Base-by-base conservation (phyloP, 768 basidiomycete species). In the Trametes cubensis region DNA sequence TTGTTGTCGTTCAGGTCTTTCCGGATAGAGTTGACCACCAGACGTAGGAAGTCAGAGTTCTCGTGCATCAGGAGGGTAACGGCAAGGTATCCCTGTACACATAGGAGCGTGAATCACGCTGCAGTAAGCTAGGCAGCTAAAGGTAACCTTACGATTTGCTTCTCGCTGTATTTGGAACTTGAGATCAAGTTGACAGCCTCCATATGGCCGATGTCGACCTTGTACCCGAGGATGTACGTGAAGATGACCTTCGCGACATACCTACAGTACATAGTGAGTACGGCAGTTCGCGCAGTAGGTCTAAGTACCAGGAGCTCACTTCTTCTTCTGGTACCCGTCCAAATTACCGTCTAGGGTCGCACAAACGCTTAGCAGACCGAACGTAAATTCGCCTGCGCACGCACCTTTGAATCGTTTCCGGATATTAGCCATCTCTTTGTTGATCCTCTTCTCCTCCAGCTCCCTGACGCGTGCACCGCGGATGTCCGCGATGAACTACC, bases 351-450 rank as follows among this genome's bases (percentile, higher is more conserved):
- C 91, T 93, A 58, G 40, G 65, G 48, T 54, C 41, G 11, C 11
- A 30, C 58, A 0, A 57, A 58, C 41, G 44, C 8, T 28, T 42
- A 13, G 50, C 26, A 7, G 21, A 56, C 63, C 28, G 38, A 42
- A n/a, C 46, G n/a, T 64, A 55, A 63, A 54, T 47, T 20, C 6
- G 50, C 8, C 13, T 17, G 23, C 5, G 34, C 13, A 58, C 71
- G 54, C 50, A 91, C 95, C 94, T 83, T 98, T 98, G 82, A 99
- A 98, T 76, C 96, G 94, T 81, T 97, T 96, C 63, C 97, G 83
- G 65, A 99, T 99, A 70, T 99, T 98, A 0, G 97, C 97, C 97
- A 99, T 98, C 78, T 99, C 97, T 76, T 98, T 95, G 79, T 99
- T 99, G 69, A 99, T 97, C 58, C 97, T 81, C 78, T 98, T 98